phyloP scores from a whole-genome alignment of 768 basidiomycete genomes.

The Candolleomyces eurysporus region DNA sequence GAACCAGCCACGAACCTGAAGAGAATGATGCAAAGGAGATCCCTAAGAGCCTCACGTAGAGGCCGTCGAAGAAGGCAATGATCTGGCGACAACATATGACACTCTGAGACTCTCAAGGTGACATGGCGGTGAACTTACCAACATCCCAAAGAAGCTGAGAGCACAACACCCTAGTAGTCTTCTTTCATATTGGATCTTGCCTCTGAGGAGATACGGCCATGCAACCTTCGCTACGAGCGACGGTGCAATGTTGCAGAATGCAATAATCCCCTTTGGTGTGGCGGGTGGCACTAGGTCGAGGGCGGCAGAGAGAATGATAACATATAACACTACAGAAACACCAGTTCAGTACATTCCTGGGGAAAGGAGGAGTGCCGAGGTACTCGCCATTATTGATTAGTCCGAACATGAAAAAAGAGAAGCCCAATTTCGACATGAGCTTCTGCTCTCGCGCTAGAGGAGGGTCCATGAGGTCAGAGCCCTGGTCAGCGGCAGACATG shows the following conservation, averaged over 20 bases:
- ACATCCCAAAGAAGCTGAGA: conserved; percentile 80
- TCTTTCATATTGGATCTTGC: conserved; percentile 76
- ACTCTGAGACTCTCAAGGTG: background rate
- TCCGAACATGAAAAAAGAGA: conserved; percentile 89
- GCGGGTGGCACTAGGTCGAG: conserved; percentile 89
- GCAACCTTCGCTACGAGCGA: conserved; percentile 83
- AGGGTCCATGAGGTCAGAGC: background rate
- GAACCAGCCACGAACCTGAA: conserved; percentile 48
- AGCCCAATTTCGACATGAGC: conserved; percentile 37
- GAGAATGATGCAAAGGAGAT: conserved; percentile 82
- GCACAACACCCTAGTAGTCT: conserved; percentile 74
- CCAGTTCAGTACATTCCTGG: background rate
- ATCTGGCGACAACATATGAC: conserved; percentile 44
- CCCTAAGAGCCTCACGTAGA: conserved; percentile 73
- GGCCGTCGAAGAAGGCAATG: conserved; percentile 66
- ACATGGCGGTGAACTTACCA: conserved; percentile 51
- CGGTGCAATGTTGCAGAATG: conserved; percentile 93
- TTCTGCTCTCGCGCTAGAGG: conserved; percentile 25
- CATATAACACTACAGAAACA: conserved; percentile 71
- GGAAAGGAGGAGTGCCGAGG: background rate
- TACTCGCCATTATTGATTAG: conserved; percentile 86
- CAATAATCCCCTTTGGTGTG: conserved; percentile 92
- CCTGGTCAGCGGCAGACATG: background rate
- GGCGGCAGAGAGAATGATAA: conserved; percentile 94
- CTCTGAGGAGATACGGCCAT: conserved; percentile 90